phyloP scores from a whole-genome alignment of 1,139 yeast genomes.

The Geotrichum aggregatum region DNA sequence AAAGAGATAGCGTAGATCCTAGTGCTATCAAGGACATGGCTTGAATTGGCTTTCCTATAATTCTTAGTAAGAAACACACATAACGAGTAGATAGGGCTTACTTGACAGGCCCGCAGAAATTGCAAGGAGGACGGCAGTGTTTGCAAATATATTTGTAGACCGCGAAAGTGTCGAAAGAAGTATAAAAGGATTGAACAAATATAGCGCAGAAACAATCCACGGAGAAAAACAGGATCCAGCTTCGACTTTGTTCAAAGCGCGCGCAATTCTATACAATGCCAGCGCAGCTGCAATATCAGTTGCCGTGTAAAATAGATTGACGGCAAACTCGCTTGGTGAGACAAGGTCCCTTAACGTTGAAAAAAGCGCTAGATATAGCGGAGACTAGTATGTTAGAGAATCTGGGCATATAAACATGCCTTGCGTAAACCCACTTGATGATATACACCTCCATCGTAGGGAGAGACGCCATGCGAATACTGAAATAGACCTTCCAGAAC shows the following conservation, averaged over 20 bases:
- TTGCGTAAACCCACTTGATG: constrained; percentile 48
- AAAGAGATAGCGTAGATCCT: constrained; percentile 61
- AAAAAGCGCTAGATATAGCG: constrained; percentile 56
- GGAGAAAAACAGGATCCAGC: constrained; percentile 25
- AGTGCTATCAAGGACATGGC: constrained; percentile 56
- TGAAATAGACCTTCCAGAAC: constrained; percentile 78
- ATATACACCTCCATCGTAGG: constrained; percentile 81
- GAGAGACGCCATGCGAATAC: constrained; percentile 53
- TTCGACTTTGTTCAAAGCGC: constrained; percentile 36
- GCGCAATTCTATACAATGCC: constrained; percentile 44
- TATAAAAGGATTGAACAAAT: constrained; percentile 75
- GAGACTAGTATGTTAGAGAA: constrained; percentile 41
- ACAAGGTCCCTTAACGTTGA: constrained; percentile 37
- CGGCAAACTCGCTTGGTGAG: constrained; percentile 26
- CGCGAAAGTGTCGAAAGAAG: constrained; percentile 64
- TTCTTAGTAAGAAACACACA: neutral
- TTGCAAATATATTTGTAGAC: constrained; percentile 61
- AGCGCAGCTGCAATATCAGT: constrained; percentile 44
- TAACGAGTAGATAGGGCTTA: neutral
- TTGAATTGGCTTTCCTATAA: constrained; percentile 41
- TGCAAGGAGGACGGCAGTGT: constrained; percentile 52
- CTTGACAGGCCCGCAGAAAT: constrained; percentile 41
- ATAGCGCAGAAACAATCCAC: constrained; percentile 47
- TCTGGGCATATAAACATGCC: neutral
- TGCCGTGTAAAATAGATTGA: constrained; percentile 40